phyloP scores from a whole-genome alignment of 2,329 filamentous ascomycete species.

The Ophiosphaerella korrae region DNA sequence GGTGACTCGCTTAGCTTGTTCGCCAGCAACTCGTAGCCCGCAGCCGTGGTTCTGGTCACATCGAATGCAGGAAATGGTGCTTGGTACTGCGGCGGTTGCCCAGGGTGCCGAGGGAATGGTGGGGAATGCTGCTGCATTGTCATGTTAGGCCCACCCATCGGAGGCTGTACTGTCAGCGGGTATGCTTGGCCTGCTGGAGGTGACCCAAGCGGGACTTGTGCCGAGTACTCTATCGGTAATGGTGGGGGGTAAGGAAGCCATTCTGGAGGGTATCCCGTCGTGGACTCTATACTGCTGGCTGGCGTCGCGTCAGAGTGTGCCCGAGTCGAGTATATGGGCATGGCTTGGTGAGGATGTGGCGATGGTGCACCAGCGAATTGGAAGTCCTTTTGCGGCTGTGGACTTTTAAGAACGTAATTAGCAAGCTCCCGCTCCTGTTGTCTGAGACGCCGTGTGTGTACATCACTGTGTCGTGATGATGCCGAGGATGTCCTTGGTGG shows the following conservation, averaged over 20 bases:
- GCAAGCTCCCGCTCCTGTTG: constrained; percentile 41
- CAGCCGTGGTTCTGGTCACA: constrained; percentile 33
- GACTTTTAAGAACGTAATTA: constrained; percentile 43
- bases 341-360: constrained; percentile 25
- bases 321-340: constrained; percentile 37
- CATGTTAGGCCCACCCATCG: constrained; percentile 20
- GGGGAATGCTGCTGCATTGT: constrained; percentile 20
- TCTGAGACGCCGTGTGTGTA: constrained; percentile 32
- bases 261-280: constrained; percentile 21
- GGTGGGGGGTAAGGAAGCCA: constrained; percentile 35
- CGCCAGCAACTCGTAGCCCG: constrained; percentile 48
- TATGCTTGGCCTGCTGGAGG: constrained; percentile 25
- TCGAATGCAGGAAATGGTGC: constrained; percentile 27
- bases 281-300: constrained; percentile 19
- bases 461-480: constrained; percentile 31
- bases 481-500: constrained; percentile 29
- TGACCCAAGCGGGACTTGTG: constrained; percentile 20
- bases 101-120: constrained; percentile 24
- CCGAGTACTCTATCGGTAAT: constrained; percentile 31
- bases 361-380: constrained; percentile 34
- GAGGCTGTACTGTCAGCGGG: constrained; percentile 29
- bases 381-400: constrained; percentile 41
- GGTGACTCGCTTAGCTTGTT: constrained; percentile 39
- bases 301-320: constrained; percentile 34
- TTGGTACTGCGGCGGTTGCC: constrained; percentile 35